Evolutionary conservation across 768 basidiomycete species (phyloP).

Genomic region (Amyloporia xantha): DNA sequence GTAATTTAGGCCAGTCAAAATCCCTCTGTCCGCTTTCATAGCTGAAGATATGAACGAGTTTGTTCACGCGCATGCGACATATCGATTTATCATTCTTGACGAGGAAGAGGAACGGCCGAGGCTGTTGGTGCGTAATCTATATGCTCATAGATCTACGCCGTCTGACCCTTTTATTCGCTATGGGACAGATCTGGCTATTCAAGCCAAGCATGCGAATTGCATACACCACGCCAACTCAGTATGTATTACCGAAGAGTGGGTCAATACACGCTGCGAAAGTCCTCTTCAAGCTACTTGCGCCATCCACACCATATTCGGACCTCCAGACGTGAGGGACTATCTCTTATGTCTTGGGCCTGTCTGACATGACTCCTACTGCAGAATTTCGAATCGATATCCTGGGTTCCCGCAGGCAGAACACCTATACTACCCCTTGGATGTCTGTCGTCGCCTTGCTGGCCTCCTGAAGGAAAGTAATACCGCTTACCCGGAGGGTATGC

Average conservation of each 20-base stretch:
- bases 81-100: conserved; percentile 84
- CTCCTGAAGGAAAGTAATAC: conserved; percentile 72
- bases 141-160: not conserved
- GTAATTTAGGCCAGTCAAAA: conserved; percentile 27
- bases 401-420: conserved; percentile 87
- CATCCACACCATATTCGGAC: conserved; percentile 44
- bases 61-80: conserved; percentile 86
- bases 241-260: conserved; percentile 53
- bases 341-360: not conserved
- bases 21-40: conserved; percentile 82
- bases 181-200: conserved; percentile 82
- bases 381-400: conserved; percentile 63
- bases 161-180: not conserved
- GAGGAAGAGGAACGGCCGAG: conserved; percentile 79
- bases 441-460: conserved; percentile 65
- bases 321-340: conserved; percentile 40
- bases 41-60: conserved; percentile 89
- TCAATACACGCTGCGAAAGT: conserved; percentile 75
- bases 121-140: conserved; percentile 54
- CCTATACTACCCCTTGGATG: conserved; percentile 72
- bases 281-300: conserved; percentile 73
- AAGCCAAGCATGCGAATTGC: conserved; percentile 82
- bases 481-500: conserved; percentile 69
- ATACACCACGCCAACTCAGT: conserved; percentile 52
- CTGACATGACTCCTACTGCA: conserved; percentile 19